These are phyloP conservation scores for Astragalus glycyphyllos DNA, from an alignment of 306 rosid genomes.

Conservation along the genomic window DNA sequence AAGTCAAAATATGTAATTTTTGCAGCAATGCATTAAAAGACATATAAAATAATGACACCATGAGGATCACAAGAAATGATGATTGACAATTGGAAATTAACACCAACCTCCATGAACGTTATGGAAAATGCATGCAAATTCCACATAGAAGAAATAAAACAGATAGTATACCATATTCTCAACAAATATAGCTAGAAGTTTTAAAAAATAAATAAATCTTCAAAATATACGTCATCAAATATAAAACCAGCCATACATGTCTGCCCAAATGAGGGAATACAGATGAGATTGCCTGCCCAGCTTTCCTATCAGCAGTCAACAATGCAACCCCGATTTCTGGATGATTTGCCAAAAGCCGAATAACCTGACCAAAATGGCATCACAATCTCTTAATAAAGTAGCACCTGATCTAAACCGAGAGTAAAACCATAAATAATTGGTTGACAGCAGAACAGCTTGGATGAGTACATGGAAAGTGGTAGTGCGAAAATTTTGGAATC, in stretches of 20 bases:
- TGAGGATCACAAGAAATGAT: slow-evolving; percentile 37
- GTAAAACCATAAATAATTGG: background rate
- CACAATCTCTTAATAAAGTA: slow-evolving; percentile 31
- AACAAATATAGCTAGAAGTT: slow-evolving; percentile 6
- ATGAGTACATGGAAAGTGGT: slow-evolving; percentile 21
- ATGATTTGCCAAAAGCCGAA: slow-evolving; percentile 90
- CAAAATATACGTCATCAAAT: background rate
- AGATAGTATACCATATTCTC: background rate
- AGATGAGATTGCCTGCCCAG: slow-evolving; percentile 85
- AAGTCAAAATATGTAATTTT: slow-evolving; percentile 31
- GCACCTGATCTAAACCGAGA: background rate
- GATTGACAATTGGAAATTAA: background rate
- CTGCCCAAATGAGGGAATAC: slow-evolving; percentile 84
- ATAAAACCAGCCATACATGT: slow-evolving; percentile 60
- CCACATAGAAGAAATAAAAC: slow-evolving; percentile 16
- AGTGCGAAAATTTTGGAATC: background rate
- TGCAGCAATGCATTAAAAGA: background rate
- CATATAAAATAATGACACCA: slow-evolving; percentile 12
- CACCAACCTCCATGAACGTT: slow-evolving; percentile 30
- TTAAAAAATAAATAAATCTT: background rate
- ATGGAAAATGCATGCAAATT: slow-evolving; percentile 6
- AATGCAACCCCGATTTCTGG: slow-evolving; percentile 77
- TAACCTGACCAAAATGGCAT: slow-evolving; percentile 61
- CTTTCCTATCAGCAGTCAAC: slow-evolving; percentile 91
- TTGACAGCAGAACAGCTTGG: background rate